Base-by-base conservation (phyloP, 2,329 filamentous ascomycete species). In the Aspergillus brunneoviolaceus region DNA sequence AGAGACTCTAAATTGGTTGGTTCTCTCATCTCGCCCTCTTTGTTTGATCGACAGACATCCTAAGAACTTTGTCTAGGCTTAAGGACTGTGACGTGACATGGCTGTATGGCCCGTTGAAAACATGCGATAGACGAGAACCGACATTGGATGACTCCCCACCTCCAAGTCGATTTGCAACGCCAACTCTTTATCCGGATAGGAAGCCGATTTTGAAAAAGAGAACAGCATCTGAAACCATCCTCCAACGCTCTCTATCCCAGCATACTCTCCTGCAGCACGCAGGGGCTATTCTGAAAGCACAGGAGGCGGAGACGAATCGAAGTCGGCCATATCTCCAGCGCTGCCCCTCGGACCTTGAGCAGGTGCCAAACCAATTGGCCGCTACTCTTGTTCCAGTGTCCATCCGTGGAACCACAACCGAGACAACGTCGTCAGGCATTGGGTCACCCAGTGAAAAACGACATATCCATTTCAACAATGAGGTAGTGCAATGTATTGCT, bases 81-180 rank as follows among this genome's bases (percentile, higher is more conserved):
- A 99, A 98, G 75, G 95, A 98, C 70, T 95, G 90, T 74, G 94
- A 99, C 76, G 92, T 97, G 33, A 97, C 94, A 50, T 99, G 94
- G 95, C 82, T 99, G 1, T 99, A 98, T 71, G 95, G 95, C 0
- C 95, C 95, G 12, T 78, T 97, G 52, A 94, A 96, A 74, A 89
- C 89, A 1, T 88, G 89, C 23, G 80, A 82, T 4, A 84, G 82
- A 57, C 85, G 82, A 62, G 81, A 69, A 70, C 79, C 85, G 59
- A 76, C 76, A 12, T 74, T 80, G 55, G 75, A 78, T 54, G 72
- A 74, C 45, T 81, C 81, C 12, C 82, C 84, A 50, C 79, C 82
- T 23, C 77, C 78, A 25, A 85, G 82, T 65, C 79, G 79, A 14
- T 72, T 88, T 5, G 87, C 85, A 14, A 86, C 85, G 56, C 84